A percentile compares a stretch with the other conserved stretches of the same genome.
These are phyloP conservation scores for Colletotrichum melonis DNA, from an alignment of 2,329 filamentous ascomycete species.

Conservation along the genomic window DNA sequence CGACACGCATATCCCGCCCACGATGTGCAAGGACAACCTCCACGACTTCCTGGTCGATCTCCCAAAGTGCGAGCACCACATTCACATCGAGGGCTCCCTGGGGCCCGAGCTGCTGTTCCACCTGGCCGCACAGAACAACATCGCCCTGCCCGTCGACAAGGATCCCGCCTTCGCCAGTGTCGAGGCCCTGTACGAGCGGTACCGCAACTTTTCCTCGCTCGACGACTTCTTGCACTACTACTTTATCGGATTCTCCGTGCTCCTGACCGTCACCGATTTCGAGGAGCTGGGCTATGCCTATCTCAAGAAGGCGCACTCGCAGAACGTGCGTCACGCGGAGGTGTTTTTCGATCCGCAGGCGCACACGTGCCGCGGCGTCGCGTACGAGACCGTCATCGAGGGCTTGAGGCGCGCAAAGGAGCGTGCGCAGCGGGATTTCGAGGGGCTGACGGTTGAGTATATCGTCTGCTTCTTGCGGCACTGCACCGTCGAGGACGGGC, in stretches of 20 bases:
- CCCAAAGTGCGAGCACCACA: constrained; percentile 85
- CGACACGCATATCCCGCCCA: constrained; percentile 1
- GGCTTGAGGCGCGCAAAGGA: constrained; percentile 72
- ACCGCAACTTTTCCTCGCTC: constrained; percentile 75
- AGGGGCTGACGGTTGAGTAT: constrained; percentile 70
- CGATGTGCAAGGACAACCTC: constrained; percentile 65
- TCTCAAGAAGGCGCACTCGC: constrained; percentile 70
- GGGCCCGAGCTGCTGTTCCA: constrained; percentile 76
- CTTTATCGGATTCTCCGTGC: constrained; percentile 79
- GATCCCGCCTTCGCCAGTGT: constrained; percentile 73
- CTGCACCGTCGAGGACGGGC: constrained; percentile 69
- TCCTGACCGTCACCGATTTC: constrained; percentile 75
- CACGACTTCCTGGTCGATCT: constrained; percentile 72
- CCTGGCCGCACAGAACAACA: constrained; percentile 74
- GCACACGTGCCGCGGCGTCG: constrained; percentile 72
- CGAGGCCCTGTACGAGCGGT: constrained; percentile 70
- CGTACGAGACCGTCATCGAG: constrained; percentile 70
- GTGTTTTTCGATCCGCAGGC: constrained; percentile 87
- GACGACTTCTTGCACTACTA: constrained; percentile 85
- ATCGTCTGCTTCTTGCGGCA: constrained; percentile 81
- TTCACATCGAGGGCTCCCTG: constrained; percentile 83
- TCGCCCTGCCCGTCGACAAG: constrained; percentile 64
- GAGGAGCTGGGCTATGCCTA: constrained; percentile 79
- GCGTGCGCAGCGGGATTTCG: constrained; percentile 70
- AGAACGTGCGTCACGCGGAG: constrained; percentile 79